These are phyloP conservation scores for Thalassiosira mediterranea DNA, from an alignment of 352 stramenopile species.

Conservation along the genomic window DNA sequence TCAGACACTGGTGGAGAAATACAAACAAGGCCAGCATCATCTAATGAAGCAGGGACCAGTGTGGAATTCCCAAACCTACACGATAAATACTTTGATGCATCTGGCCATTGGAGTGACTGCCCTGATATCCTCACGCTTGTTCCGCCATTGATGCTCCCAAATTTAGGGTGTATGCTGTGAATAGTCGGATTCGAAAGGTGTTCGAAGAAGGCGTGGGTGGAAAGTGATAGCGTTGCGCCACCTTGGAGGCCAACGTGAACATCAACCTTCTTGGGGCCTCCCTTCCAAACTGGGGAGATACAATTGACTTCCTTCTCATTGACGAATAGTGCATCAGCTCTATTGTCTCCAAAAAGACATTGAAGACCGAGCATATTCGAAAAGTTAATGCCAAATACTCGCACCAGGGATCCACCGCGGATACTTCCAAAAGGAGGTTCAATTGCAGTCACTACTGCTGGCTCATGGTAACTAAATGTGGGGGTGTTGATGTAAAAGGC, in stretches of 20 bases:
- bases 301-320: slow-evolving; percentile 38
- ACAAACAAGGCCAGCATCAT: slow-evolving; percentile 38
- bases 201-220: slow-evolving; percentile 47
- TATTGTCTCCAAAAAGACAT: slow-evolving; percentile 56
- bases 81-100: slow-evolving; percentile 39
- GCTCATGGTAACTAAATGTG: slow-evolving; percentile 52
- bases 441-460: slow-evolving; percentile 46
- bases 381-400: slow-evolving; percentile 59
- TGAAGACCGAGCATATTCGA: slow-evolving; percentile 44
- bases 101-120: slow-evolving; percentile 37
- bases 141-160: slow-evolving; percentile 43
- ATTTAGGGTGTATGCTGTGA: slow-evolving; percentile 34
- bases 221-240: slow-evolving; percentile 16
- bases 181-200: slow-evolving; percentile 53
- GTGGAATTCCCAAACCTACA: slow-evolving; percentile 61
- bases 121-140: slow-evolving; percentile 40
- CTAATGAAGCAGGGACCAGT: slow-evolving; percentile 17
- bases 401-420: slow-evolving; percentile 47
- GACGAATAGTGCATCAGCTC: slow-evolving; percentile 34
- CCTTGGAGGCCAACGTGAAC: slow-evolving; percentile 39
- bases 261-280: slow-evolving; percentile 32
- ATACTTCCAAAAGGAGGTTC: slow-evolving; percentile 53
- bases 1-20: slow-evolving; percentile 32
- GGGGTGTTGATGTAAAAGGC: slow-evolving; percentile 22
- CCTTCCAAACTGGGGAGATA: slow-evolving; percentile 32